Percentiles rank a stretch among this genome's conserved stretches.
Evolutionary conservation across 257 asterid species (phyloP).

Genomic region (Apocynum venetum): DNA sequence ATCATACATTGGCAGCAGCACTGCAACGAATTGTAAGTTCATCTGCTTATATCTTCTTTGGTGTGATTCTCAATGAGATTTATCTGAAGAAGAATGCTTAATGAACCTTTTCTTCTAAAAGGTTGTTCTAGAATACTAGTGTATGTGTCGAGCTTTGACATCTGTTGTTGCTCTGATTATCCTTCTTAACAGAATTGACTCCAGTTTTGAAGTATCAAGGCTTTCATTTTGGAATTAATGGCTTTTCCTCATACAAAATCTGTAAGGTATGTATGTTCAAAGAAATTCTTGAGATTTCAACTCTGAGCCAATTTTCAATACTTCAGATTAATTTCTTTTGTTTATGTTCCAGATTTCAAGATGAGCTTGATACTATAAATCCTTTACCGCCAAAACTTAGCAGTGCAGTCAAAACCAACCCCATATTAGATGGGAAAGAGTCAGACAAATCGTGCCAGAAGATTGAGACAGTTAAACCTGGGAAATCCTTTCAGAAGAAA

Average conservation of each 20-base stretch:
- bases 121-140: neutral
- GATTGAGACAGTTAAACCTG: slow-evolving; percentile 9
- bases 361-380: slow-evolving; percentile 30
- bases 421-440: slow-evolving; percentile 1
- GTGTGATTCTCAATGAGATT: neutral
- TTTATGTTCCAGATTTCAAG: slow-evolving; percentile 35
- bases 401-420: neutral
- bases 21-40: neutral
- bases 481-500: slow-evolving; percentile 29
- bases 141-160: neutral
- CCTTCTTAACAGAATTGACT: neutral
- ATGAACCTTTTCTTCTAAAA: neutral
- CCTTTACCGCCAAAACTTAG: slow-evolving; percentile 5
- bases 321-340: neutral
- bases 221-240: neutral
- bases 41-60: neutral
- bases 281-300: neutral
- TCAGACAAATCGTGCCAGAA: slow-evolving; percentile 2
- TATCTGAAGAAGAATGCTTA: neutral
- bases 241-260: slow-evolving; percentile 23
- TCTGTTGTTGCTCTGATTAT: neutral
- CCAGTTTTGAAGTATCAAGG: neutral
- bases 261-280: slow-evolving; percentile 21
- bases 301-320: neutral
- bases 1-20: neutral